These are phyloP conservation scores for Ceratocystis variospora DNA, from an alignment of 2,329 filamentous ascomycete species.

Conservation along the genomic window DNA sequence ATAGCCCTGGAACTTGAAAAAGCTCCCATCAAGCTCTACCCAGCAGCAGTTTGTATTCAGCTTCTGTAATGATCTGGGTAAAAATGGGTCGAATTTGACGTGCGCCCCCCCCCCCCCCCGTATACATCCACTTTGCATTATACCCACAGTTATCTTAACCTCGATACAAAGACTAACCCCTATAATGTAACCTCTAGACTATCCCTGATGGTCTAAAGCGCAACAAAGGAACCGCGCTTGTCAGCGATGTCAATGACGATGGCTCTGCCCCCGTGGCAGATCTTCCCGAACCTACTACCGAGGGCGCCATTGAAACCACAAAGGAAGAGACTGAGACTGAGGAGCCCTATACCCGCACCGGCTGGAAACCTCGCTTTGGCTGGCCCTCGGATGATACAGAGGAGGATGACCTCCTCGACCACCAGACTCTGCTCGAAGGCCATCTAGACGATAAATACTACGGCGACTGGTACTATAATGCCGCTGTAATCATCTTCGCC, in stretches of 20 bases:
- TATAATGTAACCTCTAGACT: conserved; percentile 31
- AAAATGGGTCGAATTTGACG: not conserved
- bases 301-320: conserved; percentile 46
- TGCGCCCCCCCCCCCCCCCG: not conserved
- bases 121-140: not conserved
- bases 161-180: conserved; percentile 3
- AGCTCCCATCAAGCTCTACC: not conserved
- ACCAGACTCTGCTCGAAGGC: conserved; percentile 74
- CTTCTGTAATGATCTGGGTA: conserved; percentile 11
- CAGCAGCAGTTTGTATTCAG: conserved; percentile 17
- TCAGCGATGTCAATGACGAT: conserved; percentile 61
- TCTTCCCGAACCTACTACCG: conserved; percentile 60
- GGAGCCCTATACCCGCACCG: conserved; percentile 40
- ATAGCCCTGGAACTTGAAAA: not conserved
- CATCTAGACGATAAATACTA: conserved; percentile 80
- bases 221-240: conserved; percentile 53
- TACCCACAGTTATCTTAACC: not conserved
- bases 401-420: conserved; percentile 62
- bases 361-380: conserved; percentile 82
- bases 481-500: conserved; percentile 84
- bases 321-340: conserved; percentile 42
- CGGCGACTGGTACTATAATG: conserved; percentile 98
- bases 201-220: conserved; percentile 52
- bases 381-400: conserved; percentile 46
- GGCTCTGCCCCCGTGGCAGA: conserved; percentile 57